Conservation (phyloP, 345 rosid genomes). For the Salix arbutifolia region DNA sequence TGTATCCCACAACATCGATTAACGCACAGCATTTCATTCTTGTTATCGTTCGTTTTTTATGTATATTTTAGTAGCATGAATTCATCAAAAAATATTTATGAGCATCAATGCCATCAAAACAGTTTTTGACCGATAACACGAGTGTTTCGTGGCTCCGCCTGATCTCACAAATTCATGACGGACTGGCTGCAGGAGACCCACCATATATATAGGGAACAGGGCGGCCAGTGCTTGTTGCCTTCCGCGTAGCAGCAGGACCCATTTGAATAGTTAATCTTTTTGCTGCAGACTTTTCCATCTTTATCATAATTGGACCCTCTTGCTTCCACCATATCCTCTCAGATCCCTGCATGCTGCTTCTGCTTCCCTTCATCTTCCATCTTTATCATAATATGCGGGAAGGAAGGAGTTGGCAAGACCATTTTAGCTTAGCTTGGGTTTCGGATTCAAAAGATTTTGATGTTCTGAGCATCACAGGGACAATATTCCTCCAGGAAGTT, state of each 20-base stretch:
- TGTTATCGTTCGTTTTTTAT: too few relatives aligned
- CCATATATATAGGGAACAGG: not conserved
- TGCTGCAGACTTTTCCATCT: not conserved
- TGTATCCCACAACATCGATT: too few relatives aligned
- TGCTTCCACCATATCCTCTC: not conserved
- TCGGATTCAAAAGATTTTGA: not conserved
- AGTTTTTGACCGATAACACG: not conserved
- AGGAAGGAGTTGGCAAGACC: not conserved
- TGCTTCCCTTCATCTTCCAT: not conserved
- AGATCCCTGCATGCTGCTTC: too few relatives aligned
- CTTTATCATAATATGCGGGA: not conserved
- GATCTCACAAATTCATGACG: too few relatives aligned
- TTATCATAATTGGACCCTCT: too few relatives aligned
- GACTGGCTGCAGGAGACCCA: not conserved
- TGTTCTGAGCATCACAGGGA: not conserved
- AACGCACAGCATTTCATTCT: too few relatives aligned
- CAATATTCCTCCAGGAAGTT: not conserved
- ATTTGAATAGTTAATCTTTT: not conserved
- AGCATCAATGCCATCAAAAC: not conserved
- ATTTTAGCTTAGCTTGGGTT: not conserved
- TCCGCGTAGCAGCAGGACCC: not conserved
- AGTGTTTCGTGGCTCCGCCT: not conserved
- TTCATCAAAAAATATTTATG: not conserved
- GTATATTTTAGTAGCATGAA: too few relatives aligned
- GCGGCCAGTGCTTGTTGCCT: not conserved